Percentiles rank a stretch among this genome's conserved stretches.
Conservation (phyloP, 1,284 basidiomycete genomes). For the Peniophora sp. region DNA sequence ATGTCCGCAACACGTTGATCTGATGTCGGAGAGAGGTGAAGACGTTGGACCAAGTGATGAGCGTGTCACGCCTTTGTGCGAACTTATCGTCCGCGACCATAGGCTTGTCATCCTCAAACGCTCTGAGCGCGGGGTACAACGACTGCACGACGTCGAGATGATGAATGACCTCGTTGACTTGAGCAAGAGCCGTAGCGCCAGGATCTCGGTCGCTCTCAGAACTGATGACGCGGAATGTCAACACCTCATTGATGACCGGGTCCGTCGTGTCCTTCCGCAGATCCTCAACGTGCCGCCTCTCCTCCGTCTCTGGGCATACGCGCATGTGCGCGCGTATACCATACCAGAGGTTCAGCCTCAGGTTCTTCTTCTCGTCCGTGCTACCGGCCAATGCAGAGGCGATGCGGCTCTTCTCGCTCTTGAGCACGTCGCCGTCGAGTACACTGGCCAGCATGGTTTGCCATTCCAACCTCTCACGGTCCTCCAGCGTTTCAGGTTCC, state of each 20-base stretch:
- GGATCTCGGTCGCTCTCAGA: slow-evolving; percentile 34
- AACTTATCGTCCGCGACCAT: slow-evolving; percentile 60
- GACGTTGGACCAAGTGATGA: slow-evolving; percentile 86
- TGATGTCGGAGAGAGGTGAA: slow-evolving; percentile 74
- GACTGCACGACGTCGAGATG: slow-evolving; percentile 80
- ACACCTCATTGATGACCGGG: slow-evolving; percentile 77
- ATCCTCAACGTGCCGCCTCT: slow-evolving; percentile 77
- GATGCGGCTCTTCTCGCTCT: slow-evolving; percentile 88
- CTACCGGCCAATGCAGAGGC: slow-evolving; percentile 63
- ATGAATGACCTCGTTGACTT: slow-evolving; percentile 69
- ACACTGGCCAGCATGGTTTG: slow-evolving; percentile 92
- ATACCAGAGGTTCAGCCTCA: slow-evolving; percentile 76
- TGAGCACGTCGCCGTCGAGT: slow-evolving; percentile 86
- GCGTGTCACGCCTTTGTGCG: slow-evolving; percentile 73
- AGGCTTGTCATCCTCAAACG: slow-evolving; percentile 76
- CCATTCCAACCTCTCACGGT: slow-evolving; percentile 86
- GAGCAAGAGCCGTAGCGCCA: slow-evolving; percentile 50
- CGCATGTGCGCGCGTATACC: slow-evolving; percentile 84
- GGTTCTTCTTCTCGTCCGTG: slow-evolving; percentile 60
- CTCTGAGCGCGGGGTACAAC: slow-evolving; percentile 80
- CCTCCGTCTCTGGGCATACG: slow-evolving; percentile 75
- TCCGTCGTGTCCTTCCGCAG: slow-evolving; percentile 77
- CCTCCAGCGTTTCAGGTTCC: slow-evolving; percentile 59
- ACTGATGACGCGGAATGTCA: slow-evolving; percentile 57
- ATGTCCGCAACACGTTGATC: slow-evolving; percentile 72